phyloP scores from a whole-genome alignment of 305 asterid genomes.

The Lippia alba region DNA sequence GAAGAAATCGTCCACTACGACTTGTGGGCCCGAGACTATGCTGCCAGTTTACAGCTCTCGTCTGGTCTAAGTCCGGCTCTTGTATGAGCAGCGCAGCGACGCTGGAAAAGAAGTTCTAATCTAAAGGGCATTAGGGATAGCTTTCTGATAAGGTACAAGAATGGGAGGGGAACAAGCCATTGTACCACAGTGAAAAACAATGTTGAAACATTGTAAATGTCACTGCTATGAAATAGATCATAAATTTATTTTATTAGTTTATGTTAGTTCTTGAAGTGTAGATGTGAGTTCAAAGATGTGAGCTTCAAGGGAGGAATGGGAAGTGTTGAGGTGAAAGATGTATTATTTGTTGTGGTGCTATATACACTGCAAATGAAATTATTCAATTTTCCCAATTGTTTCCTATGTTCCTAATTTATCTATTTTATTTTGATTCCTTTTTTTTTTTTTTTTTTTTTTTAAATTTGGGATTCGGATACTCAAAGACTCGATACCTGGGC shows the following conservation, averaged over 20 bases:
- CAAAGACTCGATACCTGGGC: too few relatives aligned
- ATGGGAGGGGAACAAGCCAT: constrained; percentile 4
- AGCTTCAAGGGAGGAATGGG: not conserved
- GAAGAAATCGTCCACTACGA: constrained; percentile 94
- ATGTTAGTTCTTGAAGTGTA: constrained; percentile 26
- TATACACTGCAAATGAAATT: not conserved
- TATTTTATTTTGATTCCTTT: too few relatives aligned
- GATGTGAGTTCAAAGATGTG: constrained; percentile 17
- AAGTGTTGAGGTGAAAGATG: not conserved
- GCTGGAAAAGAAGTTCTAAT: not conserved
- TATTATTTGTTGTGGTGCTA: not conserved
- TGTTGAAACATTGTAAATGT: constrained; percentile 18
- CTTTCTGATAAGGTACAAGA: constrained; percentile 9
- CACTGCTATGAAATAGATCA: constrained; percentile 22
- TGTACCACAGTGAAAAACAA: constrained; percentile 20
- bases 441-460: too few relatives aligned
- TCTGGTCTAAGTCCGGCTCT: constrained; percentile 65
- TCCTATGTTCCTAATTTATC: not conserved
- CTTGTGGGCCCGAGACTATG: constrained; percentile 91
- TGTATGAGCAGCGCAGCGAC: constrained; percentile 42
- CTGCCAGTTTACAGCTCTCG: constrained; percentile 59
- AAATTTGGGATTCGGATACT: too few relatives aligned
- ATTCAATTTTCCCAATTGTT: not conserved
- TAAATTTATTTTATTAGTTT: constrained; percentile 18
- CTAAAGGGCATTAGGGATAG: constrained; percentile 1